A percentile compares a stretch with the other conserved stretches of the same genome.
These are phyloP conservation scores for Plasmodium vinckei DNA, from an alignment of 169 alveolate species.

Conservation along the genomic window DNA sequence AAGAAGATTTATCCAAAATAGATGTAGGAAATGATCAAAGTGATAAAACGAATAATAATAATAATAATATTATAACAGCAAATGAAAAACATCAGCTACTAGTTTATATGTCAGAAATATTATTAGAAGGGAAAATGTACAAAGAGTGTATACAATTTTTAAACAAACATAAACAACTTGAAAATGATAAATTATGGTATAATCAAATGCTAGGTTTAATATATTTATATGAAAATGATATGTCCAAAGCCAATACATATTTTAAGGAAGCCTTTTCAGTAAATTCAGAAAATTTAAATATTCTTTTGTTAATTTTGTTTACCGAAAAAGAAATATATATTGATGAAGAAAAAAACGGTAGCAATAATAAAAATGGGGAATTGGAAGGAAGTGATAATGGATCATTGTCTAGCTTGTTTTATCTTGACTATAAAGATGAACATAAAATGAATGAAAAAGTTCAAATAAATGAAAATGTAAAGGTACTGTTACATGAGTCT, in stretches of 20 bases:
- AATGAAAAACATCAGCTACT: conserved; percentile 51
- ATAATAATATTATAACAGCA: not conserved
- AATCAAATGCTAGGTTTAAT: conserved; percentile 45
- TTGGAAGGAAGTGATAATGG: not conserved
- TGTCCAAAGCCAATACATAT: conserved; percentile 29
- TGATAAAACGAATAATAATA: not conserved
- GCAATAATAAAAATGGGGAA: not conserved
- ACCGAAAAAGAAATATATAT: conserved; percentile 22
- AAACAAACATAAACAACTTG: conserved; percentile 3
- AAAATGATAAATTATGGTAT: conserved; percentile 47
- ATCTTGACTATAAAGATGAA: conserved; percentile 51
- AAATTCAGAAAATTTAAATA: conserved; percentile 55
- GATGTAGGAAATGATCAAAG: too few species aligned
- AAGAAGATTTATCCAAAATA: conserved; percentile 14
- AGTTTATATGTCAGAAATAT: conserved; percentile 41
- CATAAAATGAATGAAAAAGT: conserved; percentile 47
- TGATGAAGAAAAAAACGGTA: not conserved
- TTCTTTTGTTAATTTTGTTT: conserved; percentile 37
- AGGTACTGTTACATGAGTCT: conserved; percentile 49
- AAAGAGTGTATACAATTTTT: conserved; percentile 30
- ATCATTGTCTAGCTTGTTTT: conserved; percentile 40
- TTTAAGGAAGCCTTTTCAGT: conserved; percentile 54
- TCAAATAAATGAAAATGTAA: conserved; percentile 3
- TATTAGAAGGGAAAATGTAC: conserved; percentile 66
- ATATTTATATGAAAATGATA: conserved; percentile 35